These are phyloP conservation scores for Lachnum nothofagi DNA, from an alignment of 2,329 filamentous ascomycete species.

Conservation along the genomic window DNA sequence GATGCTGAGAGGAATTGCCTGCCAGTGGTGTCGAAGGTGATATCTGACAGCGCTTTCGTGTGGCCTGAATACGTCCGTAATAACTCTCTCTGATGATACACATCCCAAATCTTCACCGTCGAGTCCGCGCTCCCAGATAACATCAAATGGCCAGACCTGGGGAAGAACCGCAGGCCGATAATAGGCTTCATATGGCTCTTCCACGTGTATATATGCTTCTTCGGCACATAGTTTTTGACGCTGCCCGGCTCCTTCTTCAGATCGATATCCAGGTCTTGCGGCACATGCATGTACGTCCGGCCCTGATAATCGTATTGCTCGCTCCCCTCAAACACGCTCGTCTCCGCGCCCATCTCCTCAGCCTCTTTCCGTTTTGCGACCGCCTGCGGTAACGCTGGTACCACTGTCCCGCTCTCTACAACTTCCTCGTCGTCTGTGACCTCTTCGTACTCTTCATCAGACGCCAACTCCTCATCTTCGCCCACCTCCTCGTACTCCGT, in stretches of 20 bases:
- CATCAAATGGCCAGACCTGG: slow-evolving; percentile 77
- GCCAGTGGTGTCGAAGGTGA: slow-evolving; percentile 78
- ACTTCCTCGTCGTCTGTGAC: slow-evolving; percentile 65
- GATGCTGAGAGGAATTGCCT: slow-evolving; percentile 84
- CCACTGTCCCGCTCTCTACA: slow-evolving; percentile 57
- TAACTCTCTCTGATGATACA: slow-evolving; percentile 83
- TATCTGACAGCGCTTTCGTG: slow-evolving; percentile 81
- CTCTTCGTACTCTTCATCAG: slow-evolving; percentile 73
- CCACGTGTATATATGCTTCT: slow-evolving; percentile 89
- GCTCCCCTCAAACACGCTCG: slow-evolving; percentile 78
- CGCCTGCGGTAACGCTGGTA: slow-evolving; percentile 51
- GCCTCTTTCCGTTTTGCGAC: slow-evolving; percentile 52
- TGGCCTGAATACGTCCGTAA: slow-evolving; percentile 90
- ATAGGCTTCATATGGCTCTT: slow-evolving; percentile 79
- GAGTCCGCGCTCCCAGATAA: slow-evolving; percentile 85
- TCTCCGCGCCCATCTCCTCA: slow-evolving; percentile 65
- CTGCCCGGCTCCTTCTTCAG: slow-evolving; percentile 75
- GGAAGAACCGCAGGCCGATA: slow-evolving; percentile 86
- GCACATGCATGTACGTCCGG: slow-evolving; percentile 94
- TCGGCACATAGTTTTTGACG: slow-evolving; percentile 85
- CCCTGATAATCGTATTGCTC: slow-evolving; percentile 89
- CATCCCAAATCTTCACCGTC: slow-evolving; percentile 90
- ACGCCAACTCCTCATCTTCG: slow-evolving; percentile 67
- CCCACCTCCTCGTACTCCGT: slow-evolving; percentile 69
- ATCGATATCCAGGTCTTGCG: slow-evolving; percentile 82